Evolutionary conservation across 257 asterid species (phyloP).

Genomic region (Solanum habrochaites): DNA sequence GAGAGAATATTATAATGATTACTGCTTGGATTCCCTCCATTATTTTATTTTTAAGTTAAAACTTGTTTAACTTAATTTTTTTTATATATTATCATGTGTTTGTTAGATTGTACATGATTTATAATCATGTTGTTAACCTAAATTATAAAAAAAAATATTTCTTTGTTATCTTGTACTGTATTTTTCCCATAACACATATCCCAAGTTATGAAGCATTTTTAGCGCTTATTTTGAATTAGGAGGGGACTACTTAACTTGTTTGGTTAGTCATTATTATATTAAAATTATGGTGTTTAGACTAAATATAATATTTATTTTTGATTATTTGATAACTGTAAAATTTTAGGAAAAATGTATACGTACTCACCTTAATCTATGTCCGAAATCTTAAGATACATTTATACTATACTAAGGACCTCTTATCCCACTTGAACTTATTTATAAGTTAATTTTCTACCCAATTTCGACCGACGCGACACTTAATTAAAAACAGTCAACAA

Average conservation of each 20-base stretch:
- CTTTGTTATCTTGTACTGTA: not conserved
- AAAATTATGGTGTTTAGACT: not conserved
- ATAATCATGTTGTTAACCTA: no score
- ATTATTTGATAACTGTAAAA: no score
- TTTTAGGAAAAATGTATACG: no score
- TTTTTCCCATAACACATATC: not conserved
- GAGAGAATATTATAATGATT: not conserved
- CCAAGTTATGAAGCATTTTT: not conserved
- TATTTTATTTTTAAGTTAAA: not conserved
- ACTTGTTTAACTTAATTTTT: not conserved
- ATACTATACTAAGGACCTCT: no score
- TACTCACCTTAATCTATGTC: no score
- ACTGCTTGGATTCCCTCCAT: not conserved
- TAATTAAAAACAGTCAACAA: no score
- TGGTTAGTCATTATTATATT: not conserved
- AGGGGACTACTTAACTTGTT: not conserved
- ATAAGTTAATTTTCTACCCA: no score
- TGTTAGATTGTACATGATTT: not conserved
- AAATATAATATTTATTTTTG: not conserved
- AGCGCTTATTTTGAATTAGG: not conserved
- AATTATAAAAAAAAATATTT: no score
- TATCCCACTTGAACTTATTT: no score
- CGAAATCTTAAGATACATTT: no score
- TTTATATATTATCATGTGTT: not conserved
- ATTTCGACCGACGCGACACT: no score